phyloP scores from a whole-genome alignment of 176 grass and related monocot species.

The Ensete ventricosum region DNA sequence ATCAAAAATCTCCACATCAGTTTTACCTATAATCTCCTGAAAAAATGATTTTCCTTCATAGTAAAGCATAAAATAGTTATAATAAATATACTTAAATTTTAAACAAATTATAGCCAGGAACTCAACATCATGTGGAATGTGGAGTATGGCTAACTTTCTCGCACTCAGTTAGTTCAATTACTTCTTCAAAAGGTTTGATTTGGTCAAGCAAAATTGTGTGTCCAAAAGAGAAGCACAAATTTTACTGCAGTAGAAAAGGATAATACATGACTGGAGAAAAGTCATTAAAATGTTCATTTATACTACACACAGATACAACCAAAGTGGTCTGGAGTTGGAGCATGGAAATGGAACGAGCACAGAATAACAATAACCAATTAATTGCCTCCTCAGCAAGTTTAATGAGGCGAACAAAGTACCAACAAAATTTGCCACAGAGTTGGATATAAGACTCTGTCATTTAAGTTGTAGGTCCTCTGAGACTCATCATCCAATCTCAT shows the following conservation, averaged over 20 bases:
- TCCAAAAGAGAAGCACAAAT: not conserved
- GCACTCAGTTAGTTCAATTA: not conserved
- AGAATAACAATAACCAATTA: not conserved
- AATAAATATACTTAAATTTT: not conserved
- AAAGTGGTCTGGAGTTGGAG: not conserved
- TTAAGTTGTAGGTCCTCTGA: not conserved
- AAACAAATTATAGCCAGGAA: not conserved
- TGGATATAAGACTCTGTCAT: not conserved
- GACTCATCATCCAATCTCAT: no score
- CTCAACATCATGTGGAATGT: not conserved
- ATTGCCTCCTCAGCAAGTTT: not conserved
- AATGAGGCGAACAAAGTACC: not conserved
- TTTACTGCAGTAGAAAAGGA: not conserved
- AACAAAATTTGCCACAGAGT: not conserved
- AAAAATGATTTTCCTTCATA: constrained; percentile 19
- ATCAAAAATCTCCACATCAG: constrained; percentile 74
- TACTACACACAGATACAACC: not conserved
- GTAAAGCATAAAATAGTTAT: constrained; percentile 8
- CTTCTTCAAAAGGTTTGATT: not conserved
- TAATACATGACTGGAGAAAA: not conserved
- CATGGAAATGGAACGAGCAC: not conserved
- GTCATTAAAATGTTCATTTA: not conserved
- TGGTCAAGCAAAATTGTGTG: not conserved
- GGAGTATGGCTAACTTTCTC: not conserved
- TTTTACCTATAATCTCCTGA: constrained; percentile 96